Evolutionary conservation across 768 basidiomycete genomes (phyloP), one percentile per base, ranked within the genome.

Genomic region (Boletus pseudo-olivaceus): DNA sequence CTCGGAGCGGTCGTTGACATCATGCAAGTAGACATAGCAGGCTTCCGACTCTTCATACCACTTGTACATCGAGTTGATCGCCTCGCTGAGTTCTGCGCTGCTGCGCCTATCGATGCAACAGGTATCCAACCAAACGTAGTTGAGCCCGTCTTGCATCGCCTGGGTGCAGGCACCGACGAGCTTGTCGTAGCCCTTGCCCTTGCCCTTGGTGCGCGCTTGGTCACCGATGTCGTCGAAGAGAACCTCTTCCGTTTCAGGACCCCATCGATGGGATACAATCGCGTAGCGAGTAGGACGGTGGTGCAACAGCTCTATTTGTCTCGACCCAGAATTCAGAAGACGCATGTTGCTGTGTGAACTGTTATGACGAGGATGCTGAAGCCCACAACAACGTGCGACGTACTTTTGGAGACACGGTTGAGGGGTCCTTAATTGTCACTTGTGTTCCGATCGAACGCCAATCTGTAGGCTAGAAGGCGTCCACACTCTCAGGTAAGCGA

Each of bases 1-100:
- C 23, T 53, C 39, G 53, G 58, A 46, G 0, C 46, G 40, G 17
- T 64, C 56, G 35, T 19, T 43, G 42, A 71, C 57, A 43, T 69
- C 65, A 32, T 63, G 56, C 38, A 72, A 35, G 52, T 72, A 67
- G 5, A 54, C 65, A 11, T 67, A 64, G 53, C 71, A 72, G 35
- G 64, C 44, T 1, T 58, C 20, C 5, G 70, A 61, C 14, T 60
- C 44, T 2, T 47, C 45, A 53, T 72, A 73, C 72, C 72, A 72
- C 37, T n/a, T 56, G 58, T 64, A 73, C 68, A 73, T 72, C 15
- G 67, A 53, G 33, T 68, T 66, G 51, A 72, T 68, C 19, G 72
- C 62, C 39, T 72, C 62, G 27, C 37, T 27, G 17, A 73, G 62
- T 35, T 72, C 72, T 2, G 65, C 52, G 49, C 53, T 66, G 49